Base-by-base conservation (phyloP, 1,284 basidiomycete species). In the Laetiporus sulphureus region DNA sequence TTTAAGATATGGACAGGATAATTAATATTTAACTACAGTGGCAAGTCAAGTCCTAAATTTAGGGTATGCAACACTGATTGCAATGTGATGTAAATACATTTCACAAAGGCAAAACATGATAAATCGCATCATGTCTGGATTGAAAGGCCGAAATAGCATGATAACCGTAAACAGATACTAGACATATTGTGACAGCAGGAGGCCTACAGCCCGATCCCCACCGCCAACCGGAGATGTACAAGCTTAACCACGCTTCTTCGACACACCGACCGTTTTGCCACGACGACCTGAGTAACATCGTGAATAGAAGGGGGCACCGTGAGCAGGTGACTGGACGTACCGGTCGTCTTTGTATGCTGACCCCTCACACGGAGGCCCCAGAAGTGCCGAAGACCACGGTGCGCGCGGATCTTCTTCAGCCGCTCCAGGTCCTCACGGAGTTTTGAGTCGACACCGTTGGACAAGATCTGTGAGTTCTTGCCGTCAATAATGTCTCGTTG, bases 261-360 rank as follows among this genome's bases (percentile, higher is more conserved):
- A 90, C 56, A 92, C 89, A 83, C 88, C 90, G 54, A 92, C 89
- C 44, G 90, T 91, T 77, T 92, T 90, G 51, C 87, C 87, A 51
- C 88, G 85, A 69, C 87, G 86, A 66, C 86, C 86, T 88, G 54
- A 11, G 32, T 5, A 40, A 34, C 13, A 29, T 20, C 38, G 10
- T 38, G 16, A 15, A 32, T 13, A 27, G 13, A 27, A 27, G 25
- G 25, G 8, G 25, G 13, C 7, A 27, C 25, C 7, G 25, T 27
- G 8, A 8, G 25, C 25, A 13, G 13, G 13, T 7, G 8, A 27
- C 25, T 13, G 7, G 30, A 70, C 81, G 43, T 55, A 85, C 92
- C 92, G 50, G 96, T 99, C 45, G 96, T 99, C 79, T 98, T 98
- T 57, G 95, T 99, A 81, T 99, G 95, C 66, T 99, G 96, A 65